phyloP scores from a whole-genome alignment of 225 moss, liverwort and hornwort species.

The Bryum argenteum region DNA sequence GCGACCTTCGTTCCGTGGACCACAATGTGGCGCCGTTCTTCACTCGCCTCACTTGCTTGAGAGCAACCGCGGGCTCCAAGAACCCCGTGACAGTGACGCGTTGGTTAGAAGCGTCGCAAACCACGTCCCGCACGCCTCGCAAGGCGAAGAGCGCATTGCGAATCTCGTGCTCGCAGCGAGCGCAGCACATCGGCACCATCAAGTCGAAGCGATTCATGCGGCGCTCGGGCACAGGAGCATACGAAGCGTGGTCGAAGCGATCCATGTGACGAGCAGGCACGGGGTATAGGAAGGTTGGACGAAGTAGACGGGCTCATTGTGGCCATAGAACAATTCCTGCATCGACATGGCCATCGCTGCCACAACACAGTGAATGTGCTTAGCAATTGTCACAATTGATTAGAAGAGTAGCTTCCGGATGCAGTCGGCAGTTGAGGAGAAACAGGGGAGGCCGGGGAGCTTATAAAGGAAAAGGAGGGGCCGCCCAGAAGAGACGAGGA shows the following conservation, averaged over 20 bases:
- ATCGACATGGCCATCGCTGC: constrained; percentile 26
- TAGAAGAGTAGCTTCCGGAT: too few relatives aligned
- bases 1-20: constrained; percentile 7
- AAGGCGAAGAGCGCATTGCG: constrained; percentile 29
- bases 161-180: constrained; percentile 39
- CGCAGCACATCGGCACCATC: constrained; percentile 48
- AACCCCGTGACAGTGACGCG: constrained; percentile 35
- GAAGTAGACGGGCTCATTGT: constrained; percentile 10
- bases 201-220: constrained; percentile 26
- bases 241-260: neutral
- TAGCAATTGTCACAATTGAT: too few relatives aligned
- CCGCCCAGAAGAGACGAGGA: constrained; percentile 15
- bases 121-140: constrained; percentile 31
- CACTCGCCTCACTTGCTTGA: constrained; percentile 34
- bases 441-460: neutral
- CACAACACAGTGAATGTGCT: neutral
- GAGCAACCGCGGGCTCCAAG: constrained; percentile 36
- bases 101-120: constrained; percentile 34
- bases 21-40: constrained; percentile 28
- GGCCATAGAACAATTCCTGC: constrained; percentile 37
- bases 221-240: neutral
- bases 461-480: neutral
- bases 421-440: neutral
- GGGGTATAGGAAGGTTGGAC: neutral
- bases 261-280: neutral